phyloP scores from a whole-genome alignment of 2,329 filamentous ascomycete species.

The Xylariaceae sp. region DNA sequence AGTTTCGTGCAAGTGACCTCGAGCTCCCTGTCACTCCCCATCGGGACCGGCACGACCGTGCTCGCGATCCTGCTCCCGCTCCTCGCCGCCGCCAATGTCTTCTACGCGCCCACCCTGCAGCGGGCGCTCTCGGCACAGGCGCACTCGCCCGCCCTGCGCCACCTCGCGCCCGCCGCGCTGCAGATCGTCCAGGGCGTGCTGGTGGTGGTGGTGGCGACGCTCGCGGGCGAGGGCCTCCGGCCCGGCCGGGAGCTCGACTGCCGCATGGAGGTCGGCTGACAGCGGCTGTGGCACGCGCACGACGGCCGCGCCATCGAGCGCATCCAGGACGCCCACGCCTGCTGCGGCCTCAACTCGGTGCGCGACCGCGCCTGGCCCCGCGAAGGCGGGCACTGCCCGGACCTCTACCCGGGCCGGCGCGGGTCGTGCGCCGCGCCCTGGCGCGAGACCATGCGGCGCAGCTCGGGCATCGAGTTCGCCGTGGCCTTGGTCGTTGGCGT shows the following conservation, averaged over 20 bases:
- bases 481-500: slow-evolving; percentile 46
- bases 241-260: slow-evolving; percentile 37
- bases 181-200: slow-evolving; percentile 36
- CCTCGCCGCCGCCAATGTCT: slow-evolving; percentile 19
- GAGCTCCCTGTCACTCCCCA: slow-evolving; percentile 21
- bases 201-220: slow-evolving; percentile 36
- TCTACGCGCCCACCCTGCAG: slow-evolving; percentile 14
- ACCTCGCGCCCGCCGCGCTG: slow-evolving; percentile 25
- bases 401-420: slow-evolving; percentile 37
- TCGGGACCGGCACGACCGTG: slow-evolving; percentile 20
- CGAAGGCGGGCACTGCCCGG: slow-evolving; percentile 31
- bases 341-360: slow-evolving; percentile 56
- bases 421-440: slow-evolving; percentile 46
- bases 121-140: slow-evolving; percentile 2
- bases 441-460: slow-evolving; percentile 45
- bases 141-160: slow-evolving; percentile 5
- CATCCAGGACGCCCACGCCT: slow-evolving; percentile 59
- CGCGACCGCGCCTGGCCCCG: slow-evolving; percentile 54
- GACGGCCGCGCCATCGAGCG: slow-evolving; percentile 40
- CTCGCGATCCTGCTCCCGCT: slow-evolving; percentile 23
- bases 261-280: slow-evolving; percentile 50
- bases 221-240: slow-evolving; percentile 26
- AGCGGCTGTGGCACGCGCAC: slow-evolving; percentile 41
- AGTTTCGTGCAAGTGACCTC: slow-evolving; percentile 23
- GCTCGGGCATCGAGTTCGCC: slow-evolving; percentile 46